Percentiles rank a stretch among this genome's conserved stretches.
These are phyloP conservation scores for Aspergillus incahuasiensis DNA, from an alignment of 495 filamentous ascomycete genomes.

Conservation along the genomic window DNA sequence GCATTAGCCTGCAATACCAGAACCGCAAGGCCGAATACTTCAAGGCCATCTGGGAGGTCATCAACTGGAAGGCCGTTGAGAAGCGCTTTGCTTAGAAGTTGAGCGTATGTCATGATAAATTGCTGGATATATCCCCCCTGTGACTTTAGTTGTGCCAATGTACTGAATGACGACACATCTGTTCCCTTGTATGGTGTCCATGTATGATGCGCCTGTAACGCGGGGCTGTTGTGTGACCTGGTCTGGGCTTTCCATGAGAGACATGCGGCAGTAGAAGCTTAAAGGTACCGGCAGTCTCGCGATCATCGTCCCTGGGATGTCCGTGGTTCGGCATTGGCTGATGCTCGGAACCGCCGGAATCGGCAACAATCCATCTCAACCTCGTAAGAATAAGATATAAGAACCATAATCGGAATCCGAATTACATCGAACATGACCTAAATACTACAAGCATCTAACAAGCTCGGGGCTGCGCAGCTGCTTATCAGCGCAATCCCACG, in stretches of 20 bases:
- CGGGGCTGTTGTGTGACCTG: neutral
- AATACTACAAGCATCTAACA: neutral
- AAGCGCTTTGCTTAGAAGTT: constrained; percentile 57
- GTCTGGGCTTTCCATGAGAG: neutral
- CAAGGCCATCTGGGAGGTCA: constrained; percentile 90
- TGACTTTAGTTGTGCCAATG: neutral
- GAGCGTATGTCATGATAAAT: constrained; percentile 7
- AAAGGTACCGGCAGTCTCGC: neutral
- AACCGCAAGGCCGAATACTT: constrained; percentile 99
- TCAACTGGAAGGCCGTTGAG: constrained; percentile 97
- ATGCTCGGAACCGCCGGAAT: constrained; percentile 2
- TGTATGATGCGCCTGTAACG: neutral
- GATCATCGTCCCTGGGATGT: neutral
- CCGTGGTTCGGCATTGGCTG: neutral
- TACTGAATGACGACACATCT: neutral
- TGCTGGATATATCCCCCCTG: constrained; percentile 6
- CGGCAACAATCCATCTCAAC: neutral
- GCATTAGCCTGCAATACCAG: constrained; percentile 80
- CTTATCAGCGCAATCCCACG: neutral
- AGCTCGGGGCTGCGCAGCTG: neutral
- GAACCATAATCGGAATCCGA: neutral
- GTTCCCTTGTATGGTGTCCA: neutral
- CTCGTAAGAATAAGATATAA: neutral
- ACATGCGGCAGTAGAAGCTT: neutral
- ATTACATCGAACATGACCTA: neutral